phyloP scores from a whole-genome alignment of 163 green algal species.

The Volvox carteri region DNA sequence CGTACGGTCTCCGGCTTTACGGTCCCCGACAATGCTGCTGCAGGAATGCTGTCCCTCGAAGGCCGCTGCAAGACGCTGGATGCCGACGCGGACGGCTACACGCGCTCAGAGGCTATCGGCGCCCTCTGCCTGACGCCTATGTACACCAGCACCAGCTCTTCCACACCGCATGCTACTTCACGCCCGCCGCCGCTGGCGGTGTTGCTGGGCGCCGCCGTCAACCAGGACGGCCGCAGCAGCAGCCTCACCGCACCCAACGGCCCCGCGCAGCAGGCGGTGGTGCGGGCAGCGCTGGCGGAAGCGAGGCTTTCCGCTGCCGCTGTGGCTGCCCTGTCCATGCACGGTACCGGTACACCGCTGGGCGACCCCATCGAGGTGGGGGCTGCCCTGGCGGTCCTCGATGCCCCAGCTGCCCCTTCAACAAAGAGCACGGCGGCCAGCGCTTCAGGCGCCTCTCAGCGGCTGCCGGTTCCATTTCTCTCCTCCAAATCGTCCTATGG shows the following conservation, averaged over 20 bases:
- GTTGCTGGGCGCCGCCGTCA: slow-evolving; percentile 72
- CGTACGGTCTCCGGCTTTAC: too few relatives aligned
- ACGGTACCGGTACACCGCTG: slow-evolving; percentile 83
- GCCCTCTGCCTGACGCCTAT: slow-evolving; percentile 60
- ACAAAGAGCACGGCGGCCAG: neutral
- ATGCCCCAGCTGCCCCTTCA: neutral
- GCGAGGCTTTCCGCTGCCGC: slow-evolving; percentile 30
- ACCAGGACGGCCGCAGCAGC: slow-evolving; percentile 74
- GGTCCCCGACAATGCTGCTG: too few relatives aligned
- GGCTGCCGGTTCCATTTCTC: slow-evolving; percentile 65
- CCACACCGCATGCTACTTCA: too few relatives aligned
- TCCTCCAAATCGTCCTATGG: slow-evolving; percentile 81
- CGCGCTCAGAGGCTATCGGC: slow-evolving; percentile 57
- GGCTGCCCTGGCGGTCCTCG: slow-evolving; percentile 60
- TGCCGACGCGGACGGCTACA: slow-evolving; percentile 85
- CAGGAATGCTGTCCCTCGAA: slow-evolving; percentile 86
- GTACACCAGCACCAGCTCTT: neutral
- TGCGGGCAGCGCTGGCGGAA: slow-evolving; percentile 53
- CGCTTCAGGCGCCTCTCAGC: neutral
- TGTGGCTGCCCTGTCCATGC: slow-evolving; percentile 78
- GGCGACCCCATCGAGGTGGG: slow-evolving; percentile 86
- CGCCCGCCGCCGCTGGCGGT: slow-evolving; percentile 47
- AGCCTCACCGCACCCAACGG: slow-evolving; percentile 85
- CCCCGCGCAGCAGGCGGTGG: slow-evolving; percentile 82
- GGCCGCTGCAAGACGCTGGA: slow-evolving; percentile 95